These are phyloP conservation scores for Saccharomycopsis malanga DNA, from an alignment of 805 yeast species.

Conservation along the genomic window DNA sequence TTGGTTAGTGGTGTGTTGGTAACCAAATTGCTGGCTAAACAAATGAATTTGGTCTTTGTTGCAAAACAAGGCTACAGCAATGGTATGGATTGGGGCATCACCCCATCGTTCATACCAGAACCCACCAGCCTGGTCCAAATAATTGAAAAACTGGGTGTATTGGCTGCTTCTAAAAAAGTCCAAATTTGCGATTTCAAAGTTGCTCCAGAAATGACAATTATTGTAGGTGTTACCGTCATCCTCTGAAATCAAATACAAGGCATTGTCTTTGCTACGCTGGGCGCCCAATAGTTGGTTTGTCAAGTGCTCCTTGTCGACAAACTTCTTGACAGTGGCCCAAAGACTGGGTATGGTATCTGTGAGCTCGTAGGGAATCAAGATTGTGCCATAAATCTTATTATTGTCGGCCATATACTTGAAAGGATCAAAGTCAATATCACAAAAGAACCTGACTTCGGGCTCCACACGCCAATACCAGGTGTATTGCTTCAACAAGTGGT, in stretches of 20 bases:
- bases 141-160: constrained; percentile 47
- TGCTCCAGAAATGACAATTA: constrained; percentile 57
- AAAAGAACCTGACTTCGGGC: constrained; percentile 80
- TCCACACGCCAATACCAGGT: constrained; percentile 94
- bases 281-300: constrained; percentile 31
- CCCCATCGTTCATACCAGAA: constrained; percentile 78
- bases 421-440: constrained; percentile 85
- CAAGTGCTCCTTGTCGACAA: constrained; percentile 32
- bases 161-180: constrained; percentile 51
- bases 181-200: constrained; percentile 58
- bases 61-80: constrained; percentile 52
- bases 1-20: constrained; percentile 50
- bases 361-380: constrained; percentile 75
- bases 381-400: constrained; percentile 78
- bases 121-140: constrained; percentile 54
- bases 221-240: constrained; percentile 53
- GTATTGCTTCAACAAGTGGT: constrained; percentile 59
- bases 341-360: constrained; percentile 76
- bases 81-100: constrained; percentile 67
- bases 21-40: constrained; percentile 51
- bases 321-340: constrained; percentile 66
- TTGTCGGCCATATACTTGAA: constrained; percentile 73
- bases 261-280: constrained; percentile 44
- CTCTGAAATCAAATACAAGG: constrained; percentile 61
- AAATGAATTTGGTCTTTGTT: constrained; percentile 46